phyloP scores from a whole-genome alignment of 2,329 filamentous ascomycete species.

The Teratosphaeria viscida region DNA sequence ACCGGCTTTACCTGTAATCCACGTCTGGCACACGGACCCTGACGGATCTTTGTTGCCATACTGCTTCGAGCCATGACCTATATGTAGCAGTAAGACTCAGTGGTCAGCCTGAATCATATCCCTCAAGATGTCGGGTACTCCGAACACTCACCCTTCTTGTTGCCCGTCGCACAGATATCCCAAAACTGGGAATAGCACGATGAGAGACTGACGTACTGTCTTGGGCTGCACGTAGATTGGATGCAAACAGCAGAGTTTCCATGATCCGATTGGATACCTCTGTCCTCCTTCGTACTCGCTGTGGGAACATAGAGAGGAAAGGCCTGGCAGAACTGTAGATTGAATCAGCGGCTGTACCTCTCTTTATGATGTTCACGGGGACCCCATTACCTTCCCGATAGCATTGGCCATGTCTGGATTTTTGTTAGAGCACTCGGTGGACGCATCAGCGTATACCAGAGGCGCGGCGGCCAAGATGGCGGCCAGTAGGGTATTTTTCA shows the following conservation, averaged over 20 bases:
- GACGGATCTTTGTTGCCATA: not conserved
- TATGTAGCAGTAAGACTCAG: not conserved
- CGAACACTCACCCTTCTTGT: not conserved
- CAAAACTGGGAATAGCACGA: not conserved
- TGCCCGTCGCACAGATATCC: not conserved
- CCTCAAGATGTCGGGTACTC: not conserved
- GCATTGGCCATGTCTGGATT: not conserved
- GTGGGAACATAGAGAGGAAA: not conserved
- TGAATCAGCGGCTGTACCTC: not conserved
- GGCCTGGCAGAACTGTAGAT: not conserved
- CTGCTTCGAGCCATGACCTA: not conserved
- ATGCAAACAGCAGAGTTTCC: not conserved
- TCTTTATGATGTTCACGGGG: not conserved
- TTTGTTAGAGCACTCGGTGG: not conserved
- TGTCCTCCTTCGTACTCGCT: not conserved
- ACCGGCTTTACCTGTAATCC: not conserved
- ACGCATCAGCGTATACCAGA: not conserved
- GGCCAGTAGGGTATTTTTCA: not conserved
- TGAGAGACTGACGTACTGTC: not conserved
- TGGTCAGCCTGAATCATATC: not conserved
- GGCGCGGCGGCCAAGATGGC: not conserved
- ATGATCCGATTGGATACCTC: not conserved
- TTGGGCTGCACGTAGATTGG: not conserved
- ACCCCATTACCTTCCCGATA: not conserved
- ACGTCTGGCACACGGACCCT: not conserved